phyloP scores from a whole-genome alignment of 768 basidiomycete species.

The Mycena epipterygia region DNA sequence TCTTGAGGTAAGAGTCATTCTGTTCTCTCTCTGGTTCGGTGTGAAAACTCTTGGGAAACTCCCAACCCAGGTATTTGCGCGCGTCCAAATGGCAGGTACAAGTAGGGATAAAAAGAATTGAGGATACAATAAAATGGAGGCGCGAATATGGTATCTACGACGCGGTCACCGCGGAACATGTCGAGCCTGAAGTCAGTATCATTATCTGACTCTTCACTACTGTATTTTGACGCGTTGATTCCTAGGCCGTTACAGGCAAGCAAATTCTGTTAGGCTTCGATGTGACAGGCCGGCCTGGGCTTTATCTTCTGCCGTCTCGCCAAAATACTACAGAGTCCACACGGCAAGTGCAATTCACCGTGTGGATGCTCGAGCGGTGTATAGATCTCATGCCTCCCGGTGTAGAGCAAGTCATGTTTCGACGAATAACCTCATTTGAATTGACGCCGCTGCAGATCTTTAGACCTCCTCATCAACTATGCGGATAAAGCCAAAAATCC shows the following conservation, averaged over 20 bases:
- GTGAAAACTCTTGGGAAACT: too few species aligned
- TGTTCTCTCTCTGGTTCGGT: too few species aligned
- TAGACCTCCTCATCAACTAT: conserved; percentile 83
- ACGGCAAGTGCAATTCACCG: conserved; percentile 78
- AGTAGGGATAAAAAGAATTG: conserved; percentile 74
- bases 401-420: conserved; percentile 70
- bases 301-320: conserved; percentile 58
- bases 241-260: conserved; percentile 85
- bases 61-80: conserved; percentile 71
- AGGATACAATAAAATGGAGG: conserved; percentile 83
- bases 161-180: conserved; percentile 66
- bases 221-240: conserved; percentile 21
- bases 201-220: not conserved
- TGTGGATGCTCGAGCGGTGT: conserved; percentile 84
- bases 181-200: conserved; percentile 79
- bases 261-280: conserved; percentile 85
- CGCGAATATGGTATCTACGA: conserved; percentile 84
- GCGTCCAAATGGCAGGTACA: conserved; percentile 81
- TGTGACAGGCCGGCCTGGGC: conserved; percentile 47
- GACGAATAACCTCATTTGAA: not conserved
- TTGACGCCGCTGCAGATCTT: conserved; percentile 57
- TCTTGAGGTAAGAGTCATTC: conserved; percentile 65
- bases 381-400: conserved; percentile 86
- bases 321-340: conserved; percentile 83
- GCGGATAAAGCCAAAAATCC: conserved; percentile 78